Base-by-base conservation (phyloP, 768 basidiomycete species). In the Suillus occidentalis region DNA sequence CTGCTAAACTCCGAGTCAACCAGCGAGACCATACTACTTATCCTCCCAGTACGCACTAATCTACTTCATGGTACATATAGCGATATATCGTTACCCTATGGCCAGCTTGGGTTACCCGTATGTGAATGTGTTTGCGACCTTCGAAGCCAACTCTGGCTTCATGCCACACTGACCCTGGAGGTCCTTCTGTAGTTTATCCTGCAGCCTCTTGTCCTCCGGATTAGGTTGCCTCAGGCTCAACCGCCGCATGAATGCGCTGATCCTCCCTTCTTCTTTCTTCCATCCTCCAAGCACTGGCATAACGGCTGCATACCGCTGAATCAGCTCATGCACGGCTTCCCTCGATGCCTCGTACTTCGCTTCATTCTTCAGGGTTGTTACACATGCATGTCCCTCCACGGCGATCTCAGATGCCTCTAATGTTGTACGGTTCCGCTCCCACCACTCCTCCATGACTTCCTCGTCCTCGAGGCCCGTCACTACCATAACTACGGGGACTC, bases 391-490 rank as follows among this genome's bases (percentile, higher is more conserved):
- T 0, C 76, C 79, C 25, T 68, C 66, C 25, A 77, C 68, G 39
- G 69, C 43, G 34, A 75, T 76, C 22, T 74, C 70, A 59, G 70
- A 75, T 65, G 3, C 58, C 40, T 50, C 52, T 37, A 79, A 78
- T 57, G 61, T 55, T 7, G 53, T 50, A 9, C 68, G 55, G 61
- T 78, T 79, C 64, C 73, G 67, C 12, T 0, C 14, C 78, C 77
- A 78, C 77, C 78, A 79, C n/a, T 69, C 56, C 55, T 78, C 78
- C 77, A 79, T 78, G 34, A n/a, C 50, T 7, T 12, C 10, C 28
- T 79, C 71, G 50, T 76, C 76, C 68, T 81, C 81, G 31, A 82
- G 66, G 34, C 81, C 74, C 6, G 80, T 83, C 56, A 83, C 67
- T 34, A 78, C 77, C 28, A 83, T 61, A 0, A 80, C 72, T 20